Evolutionary conservation across 495 filamentous ascomycete genomes (phyloP).

Genomic region (Monascus purpureus): DNA sequence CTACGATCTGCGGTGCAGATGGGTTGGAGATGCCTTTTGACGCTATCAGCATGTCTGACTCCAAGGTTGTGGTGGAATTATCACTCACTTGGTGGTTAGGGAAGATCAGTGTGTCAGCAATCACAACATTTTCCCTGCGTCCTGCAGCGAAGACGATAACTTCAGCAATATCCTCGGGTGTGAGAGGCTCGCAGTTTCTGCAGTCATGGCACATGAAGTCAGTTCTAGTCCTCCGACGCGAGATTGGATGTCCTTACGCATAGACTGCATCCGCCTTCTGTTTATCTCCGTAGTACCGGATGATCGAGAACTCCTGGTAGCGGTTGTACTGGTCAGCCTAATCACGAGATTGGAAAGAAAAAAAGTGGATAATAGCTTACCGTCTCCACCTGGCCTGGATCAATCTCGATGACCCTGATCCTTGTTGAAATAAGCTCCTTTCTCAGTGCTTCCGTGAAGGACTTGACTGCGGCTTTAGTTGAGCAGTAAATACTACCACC

Average conservation of each 20-base stretch:
- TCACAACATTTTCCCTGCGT: slow-evolving; percentile 83
- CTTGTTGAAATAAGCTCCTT: slow-evolving; percentile 79
- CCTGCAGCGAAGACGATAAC: slow-evolving; percentile 83
- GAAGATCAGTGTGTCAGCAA: slow-evolving; percentile 84
- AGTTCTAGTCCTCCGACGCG: slow-evolving; percentile 1
- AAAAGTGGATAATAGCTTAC: slow-evolving; percentile 29
- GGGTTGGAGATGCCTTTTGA: background rate
- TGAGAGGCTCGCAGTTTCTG: slow-evolving; percentile 79
- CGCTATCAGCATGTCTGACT: background rate
- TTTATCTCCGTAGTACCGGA: slow-evolving; percentile 88
- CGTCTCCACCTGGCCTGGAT: slow-evolving; percentile 95
- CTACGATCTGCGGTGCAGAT: background rate
- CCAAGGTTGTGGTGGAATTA: no score
- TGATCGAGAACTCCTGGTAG: slow-evolving; percentile 74
- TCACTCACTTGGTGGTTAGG: slow-evolving; percentile 74
- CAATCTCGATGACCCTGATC: slow-evolving; percentile 82
- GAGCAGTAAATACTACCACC: slow-evolving; percentile 95
- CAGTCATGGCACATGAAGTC: background rate
- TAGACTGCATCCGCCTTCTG: slow-evolving; percentile 92
- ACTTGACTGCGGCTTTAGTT: slow-evolving; percentile 82
- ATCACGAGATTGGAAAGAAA: background rate
- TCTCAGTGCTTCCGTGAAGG: slow-evolving; percentile 77
- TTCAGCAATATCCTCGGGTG: slow-evolving; percentile 90
- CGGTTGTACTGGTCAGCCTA: slow-evolving; percentile 9
- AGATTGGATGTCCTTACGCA: slow-evolving; percentile 41